Base-by-base conservation (phyloP, 192 early-diverging fungal species). In the Fimicolochytrium jonesii region DNA sequence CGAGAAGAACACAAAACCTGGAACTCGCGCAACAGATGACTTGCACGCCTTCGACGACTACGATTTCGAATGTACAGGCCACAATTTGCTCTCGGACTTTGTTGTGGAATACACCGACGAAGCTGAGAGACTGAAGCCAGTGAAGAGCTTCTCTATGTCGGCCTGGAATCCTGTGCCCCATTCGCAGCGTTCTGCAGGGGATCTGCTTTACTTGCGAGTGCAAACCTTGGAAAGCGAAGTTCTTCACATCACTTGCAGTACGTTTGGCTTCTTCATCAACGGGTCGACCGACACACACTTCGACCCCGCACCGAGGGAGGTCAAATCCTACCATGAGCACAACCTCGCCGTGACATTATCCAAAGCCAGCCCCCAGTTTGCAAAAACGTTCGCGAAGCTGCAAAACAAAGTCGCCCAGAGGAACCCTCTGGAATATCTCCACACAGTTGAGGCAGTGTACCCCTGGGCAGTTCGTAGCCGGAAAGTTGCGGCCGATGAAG, bases 151-250 rank as follows among this genome's bases (percentile, higher is more conserved):
- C 53, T 68, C 82, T 15, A 64, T 94, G 23, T 96, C 94, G 53
- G 83, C 85, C 26, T 97, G 95, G 94, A 99, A 97, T 70, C 94
- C 94, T 23, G 89, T 91, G 13, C 87, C 92, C 6, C 81, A 83
- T 32, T 69, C 85, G 50, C 83, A 86, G 31, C 82, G 86, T 48
- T 74, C 89, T 25, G 80, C 61, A 36, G 85, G 89, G n/a, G 93
- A 99, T 66, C 78, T 97, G 53, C 57, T 99, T 54, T 99, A 99
- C 69, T 64, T 99, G 49, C 79, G 74, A n/a, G 85, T 89, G 9
- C 85, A 80, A 18, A 96, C 92, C n/a, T 67, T 95, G 32, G 94
- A 96, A 69, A 83, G 81, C 51, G 82, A 91, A 62, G 80, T 74
- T 32, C 72, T 88, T 29, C 89, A 95, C 55, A 89, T 99, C 59